Conservation (phyloP, 2,329 filamentous ascomycete species). For the Cercospora beticola region DNA sequence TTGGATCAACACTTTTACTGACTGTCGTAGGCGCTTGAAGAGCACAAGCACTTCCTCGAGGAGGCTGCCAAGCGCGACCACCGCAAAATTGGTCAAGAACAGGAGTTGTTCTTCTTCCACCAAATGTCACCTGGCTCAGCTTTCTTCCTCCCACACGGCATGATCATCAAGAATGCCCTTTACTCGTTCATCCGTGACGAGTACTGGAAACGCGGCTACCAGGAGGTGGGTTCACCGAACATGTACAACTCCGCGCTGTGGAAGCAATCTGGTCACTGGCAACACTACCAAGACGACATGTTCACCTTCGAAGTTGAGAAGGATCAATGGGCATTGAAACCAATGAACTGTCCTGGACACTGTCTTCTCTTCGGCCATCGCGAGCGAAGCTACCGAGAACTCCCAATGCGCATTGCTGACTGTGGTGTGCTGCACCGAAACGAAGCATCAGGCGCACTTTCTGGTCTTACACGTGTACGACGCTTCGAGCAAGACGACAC, state of each 20-base stretch:
- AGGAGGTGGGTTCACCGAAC: slow-evolving; percentile 93
- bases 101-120: slow-evolving; percentile 97
- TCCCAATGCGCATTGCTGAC: slow-evolving; percentile 90
- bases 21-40: slow-evolving; percentile 56
- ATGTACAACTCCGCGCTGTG: slow-evolving; percentile 93
- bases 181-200: slow-evolving; percentile 78
- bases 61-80: slow-evolving; percentile 98
- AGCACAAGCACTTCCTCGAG: slow-evolving; percentile 92
- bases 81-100: slow-evolving; percentile 86
- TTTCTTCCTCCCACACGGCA: slow-evolving; percentile 78
- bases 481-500: slow-evolving; percentile 96
- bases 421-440: slow-evolving; percentile 95
- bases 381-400: slow-evolving; percentile 81
- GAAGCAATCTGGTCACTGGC: slow-evolving; percentile 95
- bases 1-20: background rate
- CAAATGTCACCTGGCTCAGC: slow-evolving; percentile 88
- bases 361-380: slow-evolving; percentile 83
- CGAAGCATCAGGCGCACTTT: slow-evolving; percentile 88
- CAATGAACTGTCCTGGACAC: slow-evolving; percentile 98
- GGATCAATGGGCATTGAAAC: slow-evolving; percentile 81
- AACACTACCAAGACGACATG: slow-evolving; percentile 94
- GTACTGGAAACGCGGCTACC: slow-evolving; percentile 90
- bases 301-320: slow-evolving; percentile 83
- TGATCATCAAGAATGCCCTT: slow-evolving; percentile 88
- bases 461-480: slow-evolving; percentile 85